Evolutionary conservation across 129 eudicot genomes (phyloP).

Genomic region (carrot (Daucus carota)): DH1_v3.0 NC_030385.2:1335001-1335500

Average conservation of each 20-base stretch:
- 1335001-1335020: background rate
- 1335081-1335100: slow-evolving; percentile 65
- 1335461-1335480: slow-evolving; percentile 51
- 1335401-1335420: slow-evolving; percentile 53
- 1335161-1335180: background rate
- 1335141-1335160: slow-evolving; percentile 32
- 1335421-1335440: slow-evolving; percentile 86
- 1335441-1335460: slow-evolving; percentile 96
- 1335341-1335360: slow-evolving; percentile 98
- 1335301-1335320: slow-evolving; percentile 74
- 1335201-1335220: slow-evolving; percentile 52
- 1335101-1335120: slow-evolving; percentile 21
- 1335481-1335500: slow-evolving; percentile 69
- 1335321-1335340: slow-evolving; percentile 72
- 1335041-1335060: slow-evolving; percentile 90
- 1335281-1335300: slow-evolving; percentile 76
- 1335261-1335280: slow-evolving; percentile 58
- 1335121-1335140: slow-evolving; percentile 22
- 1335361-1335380: slow-evolving; percentile 83
- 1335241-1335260: slow-evolving; percentile 80
- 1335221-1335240: slow-evolving; percentile 77
- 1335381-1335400: slow-evolving; percentile 85
- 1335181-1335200: background rate
- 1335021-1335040: slow-evolving; percentile 53
- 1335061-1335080: slow-evolving; percentile 78